Base-by-base conservation (phyloP, 2,329 filamentous ascomycete species). In the Colletotrichum sp. region DNA sequence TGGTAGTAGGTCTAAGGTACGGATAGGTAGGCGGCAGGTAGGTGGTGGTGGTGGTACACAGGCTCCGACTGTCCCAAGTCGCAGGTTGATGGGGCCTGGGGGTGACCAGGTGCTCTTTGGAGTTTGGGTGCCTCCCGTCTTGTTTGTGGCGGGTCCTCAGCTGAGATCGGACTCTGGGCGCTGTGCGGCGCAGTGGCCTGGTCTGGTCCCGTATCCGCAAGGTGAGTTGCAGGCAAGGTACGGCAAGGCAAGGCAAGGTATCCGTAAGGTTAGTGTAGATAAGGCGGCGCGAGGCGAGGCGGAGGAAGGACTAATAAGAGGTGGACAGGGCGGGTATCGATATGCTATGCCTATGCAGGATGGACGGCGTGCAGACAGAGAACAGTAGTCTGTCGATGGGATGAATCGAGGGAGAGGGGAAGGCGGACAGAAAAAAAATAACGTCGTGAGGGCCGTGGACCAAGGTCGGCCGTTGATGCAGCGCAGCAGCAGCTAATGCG, bases 51-150 rank as follows among this genome's bases (percentile, higher is more conserved):
- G 72, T 52, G 34, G 61, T 43, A 39, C 32, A 36, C 32, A 39
- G 59, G 57, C 70, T 68, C 64, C 63, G 61, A 71, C 61, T 30
- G 57, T 68, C 26, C 57, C 73, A 75, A 68, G 73, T 73, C 70
- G 73, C 73, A 73, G 73, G 70, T 73, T 32, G 69, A 73, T 75
- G 73, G 73, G 70, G 57, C 55, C 30, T 55, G 26, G 69, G 61
- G 28, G 28, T 61, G 26, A 30, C 26, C 57, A 28, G 57, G 26
- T 60, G 59, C 59, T 61, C 59, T 61, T 61, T 32, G 28, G 13
- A 24, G 34, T 72, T 59, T 63, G 43, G 43, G 43, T 48, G 43
- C 43, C 43, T 48, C 43, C 43, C 43, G 43, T 73, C 55, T 60
- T 63, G 72, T 63, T 24, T 68, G 73, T 73, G 64, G 73, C 70